Evolutionary conservation across 208 protist species (phyloP).

Genomic region (Kentomonas sorsogonicus): DNA sequence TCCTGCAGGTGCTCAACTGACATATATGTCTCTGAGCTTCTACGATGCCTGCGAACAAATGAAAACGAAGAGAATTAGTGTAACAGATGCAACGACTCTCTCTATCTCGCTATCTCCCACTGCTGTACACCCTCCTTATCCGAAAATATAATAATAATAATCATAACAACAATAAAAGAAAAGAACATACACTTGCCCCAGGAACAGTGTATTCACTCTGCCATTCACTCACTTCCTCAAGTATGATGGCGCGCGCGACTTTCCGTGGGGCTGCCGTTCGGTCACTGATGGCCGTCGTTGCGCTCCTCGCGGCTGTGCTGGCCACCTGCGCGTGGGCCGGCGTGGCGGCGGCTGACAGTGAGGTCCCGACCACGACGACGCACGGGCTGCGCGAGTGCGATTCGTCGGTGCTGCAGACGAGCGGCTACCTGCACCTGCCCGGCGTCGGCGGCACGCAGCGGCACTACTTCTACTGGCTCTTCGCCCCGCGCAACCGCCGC

Average conservation of each 20-base stretch:
- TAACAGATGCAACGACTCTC: too few relatives aligned
- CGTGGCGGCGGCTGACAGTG: background rate
- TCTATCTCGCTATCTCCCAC: too few relatives aligned
- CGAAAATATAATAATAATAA: too few relatives aligned
- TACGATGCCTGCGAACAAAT: background rate
- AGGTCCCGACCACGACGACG: background rate
- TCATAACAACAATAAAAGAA: too few relatives aligned
- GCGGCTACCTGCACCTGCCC: conserved; percentile 73
- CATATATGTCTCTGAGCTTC: background rate
- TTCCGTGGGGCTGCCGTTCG: too few relatives aligned
- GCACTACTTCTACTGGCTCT: conserved; percentile 91
- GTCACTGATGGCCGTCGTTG: background rate
- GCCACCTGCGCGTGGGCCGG: background rate
- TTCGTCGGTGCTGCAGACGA: conserved; percentile 44
- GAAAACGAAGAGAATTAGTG: background rate
- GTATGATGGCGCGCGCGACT: too few relatives aligned
- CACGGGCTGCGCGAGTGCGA: conserved; percentile 38
- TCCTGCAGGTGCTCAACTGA: background rate
- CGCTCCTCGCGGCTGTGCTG: conserved; percentile 6
- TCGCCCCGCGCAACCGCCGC: conserved; percentile 44
- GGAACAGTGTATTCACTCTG: too few relatives aligned
- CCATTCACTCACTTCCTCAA: too few relatives aligned
- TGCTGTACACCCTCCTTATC: too few relatives aligned
- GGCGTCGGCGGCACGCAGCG: conserved; percentile 28
- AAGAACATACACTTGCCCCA: too few relatives aligned